Conservation (phyloP, 495 filamentous ascomycete species). For the Aspergillus bertholletiae region DNA sequence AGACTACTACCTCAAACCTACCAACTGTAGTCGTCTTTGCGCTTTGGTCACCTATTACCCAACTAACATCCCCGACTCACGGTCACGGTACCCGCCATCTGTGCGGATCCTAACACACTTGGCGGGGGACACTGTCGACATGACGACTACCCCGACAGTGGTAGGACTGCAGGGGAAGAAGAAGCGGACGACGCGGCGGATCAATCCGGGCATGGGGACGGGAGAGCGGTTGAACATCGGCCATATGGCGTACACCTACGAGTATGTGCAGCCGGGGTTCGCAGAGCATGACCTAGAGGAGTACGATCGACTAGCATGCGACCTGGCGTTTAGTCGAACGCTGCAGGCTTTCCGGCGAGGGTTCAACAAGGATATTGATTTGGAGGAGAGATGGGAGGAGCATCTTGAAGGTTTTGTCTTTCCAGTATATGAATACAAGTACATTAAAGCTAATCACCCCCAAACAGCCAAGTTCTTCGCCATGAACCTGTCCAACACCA, state of each 20-base stretch:
- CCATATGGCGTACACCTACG: slow-evolving; percentile 47
- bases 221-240: slow-evolving; percentile 42
- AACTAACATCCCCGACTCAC: slow-evolving; percentile 45
- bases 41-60: slow-evolving; percentile 63
- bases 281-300: slow-evolving; percentile 51
- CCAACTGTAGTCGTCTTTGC: slow-evolving; percentile 37
- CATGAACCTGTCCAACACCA: slow-evolving; percentile 39
- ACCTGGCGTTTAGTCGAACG: slow-evolving; percentile 55
- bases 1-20: slow-evolving; percentile 49
- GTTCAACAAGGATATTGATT: slow-evolving; percentile 55
- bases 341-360: slow-evolving; percentile 49
- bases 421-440: background rate
- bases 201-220: slow-evolving; percentile 53
- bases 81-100: slow-evolving; percentile 43
- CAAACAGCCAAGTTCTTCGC: slow-evolving; percentile 45
- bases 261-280: slow-evolving; percentile 50
- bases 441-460: background rate
- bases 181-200: slow-evolving; percentile 39
- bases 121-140: slow-evolving; percentile 44
- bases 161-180: slow-evolving; percentile 63
- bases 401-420: slow-evolving; percentile 48
- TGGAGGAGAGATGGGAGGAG: slow-evolving; percentile 58
- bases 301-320: slow-evolving; percentile 50
- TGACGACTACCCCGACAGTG: slow-evolving; percentile 45
- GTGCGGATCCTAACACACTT: slow-evolving; percentile 53